phyloP scores from a whole-genome alignment of 805 yeast genomes.

The Zygotorulaspora florentina region DNA sequence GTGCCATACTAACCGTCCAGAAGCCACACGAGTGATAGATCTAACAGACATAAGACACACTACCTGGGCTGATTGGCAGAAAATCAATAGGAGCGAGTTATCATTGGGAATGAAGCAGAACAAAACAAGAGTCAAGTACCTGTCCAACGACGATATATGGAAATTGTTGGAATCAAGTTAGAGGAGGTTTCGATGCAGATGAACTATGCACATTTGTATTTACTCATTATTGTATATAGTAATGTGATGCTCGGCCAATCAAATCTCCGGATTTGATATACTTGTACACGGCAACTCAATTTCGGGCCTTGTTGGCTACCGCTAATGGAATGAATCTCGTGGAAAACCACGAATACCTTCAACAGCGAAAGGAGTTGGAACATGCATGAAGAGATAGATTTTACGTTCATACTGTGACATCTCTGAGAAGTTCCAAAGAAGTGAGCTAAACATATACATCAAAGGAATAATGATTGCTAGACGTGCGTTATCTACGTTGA shows the following conservation, averaged over 20 bases:
- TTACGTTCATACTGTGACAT: too few relatives aligned
- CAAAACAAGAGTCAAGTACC: slow-evolving; percentile 20
- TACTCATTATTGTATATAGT: not conserved
- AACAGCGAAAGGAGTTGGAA: too few relatives aligned
- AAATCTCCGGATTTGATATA: slow-evolving; percentile 8
- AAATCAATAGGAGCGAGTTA: slow-evolving; percentile 24
- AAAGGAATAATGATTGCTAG: slow-evolving; percentile 55
- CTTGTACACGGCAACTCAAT: not conserved
- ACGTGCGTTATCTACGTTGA: slow-evolving; percentile 91
- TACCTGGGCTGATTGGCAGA: slow-evolving; percentile 33
- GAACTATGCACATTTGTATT: not conserved
- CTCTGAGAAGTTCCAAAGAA: too few relatives aligned
- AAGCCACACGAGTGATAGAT: slow-evolving; percentile 7
- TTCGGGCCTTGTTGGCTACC: too few relatives aligned
- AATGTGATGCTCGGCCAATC: slow-evolving; percentile 7
- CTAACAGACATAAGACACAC: slow-evolving; percentile 17
- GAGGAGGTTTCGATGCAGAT: too few relatives aligned
- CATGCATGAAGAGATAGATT: too few relatives aligned
- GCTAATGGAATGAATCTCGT: too few relatives aligned
- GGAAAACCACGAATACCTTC: not conserved
- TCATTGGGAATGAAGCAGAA: slow-evolving; percentile 13
- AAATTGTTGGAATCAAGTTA: not conserved
- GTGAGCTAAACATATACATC: too few relatives aligned
- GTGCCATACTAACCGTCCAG: not conserved
- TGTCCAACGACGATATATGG: slow-evolving; percentile 16